Evolutionary conservation across 164 flowering plant species (phyloP).

Genomic region (Magnolia changhungtana): DNA sequence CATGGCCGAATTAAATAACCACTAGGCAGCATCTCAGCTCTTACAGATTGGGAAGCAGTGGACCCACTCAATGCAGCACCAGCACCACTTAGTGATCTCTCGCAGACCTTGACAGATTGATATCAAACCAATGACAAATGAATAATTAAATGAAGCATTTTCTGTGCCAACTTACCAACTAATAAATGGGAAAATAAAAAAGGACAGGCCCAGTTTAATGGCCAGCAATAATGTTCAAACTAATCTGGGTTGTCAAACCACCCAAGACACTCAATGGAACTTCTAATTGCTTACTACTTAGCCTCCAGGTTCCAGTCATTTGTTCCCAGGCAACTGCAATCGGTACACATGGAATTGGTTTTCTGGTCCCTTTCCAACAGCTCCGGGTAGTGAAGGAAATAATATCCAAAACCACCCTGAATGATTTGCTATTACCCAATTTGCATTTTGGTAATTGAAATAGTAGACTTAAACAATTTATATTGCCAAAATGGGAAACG

Average conservation of each 20-base stretch:
- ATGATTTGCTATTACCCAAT: not conserved
- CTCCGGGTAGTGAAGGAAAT: not conserved
- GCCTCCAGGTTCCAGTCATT: not conserved
- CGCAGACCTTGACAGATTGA: conserved; percentile 57
- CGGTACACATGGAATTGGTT: not conserved
- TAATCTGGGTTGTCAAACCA: not conserved
- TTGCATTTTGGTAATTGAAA: not conserved
- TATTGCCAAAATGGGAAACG: not conserved
- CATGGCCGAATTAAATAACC: conserved; percentile 90
- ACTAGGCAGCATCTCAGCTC: conserved; percentile 90
- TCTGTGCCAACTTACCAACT: no score
- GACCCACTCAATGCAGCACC: conserved; percentile 73
- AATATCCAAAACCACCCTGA: not conserved
- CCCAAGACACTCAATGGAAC: not conserved
- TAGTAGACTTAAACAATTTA: not conserved
- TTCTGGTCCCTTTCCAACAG: not conserved
- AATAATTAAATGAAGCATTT: no score
- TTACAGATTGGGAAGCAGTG: conserved; percentile 68
- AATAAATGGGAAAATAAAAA: not conserved
- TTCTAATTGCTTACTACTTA: not conserved
- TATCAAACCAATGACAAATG: no score
- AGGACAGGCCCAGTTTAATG: not conserved
- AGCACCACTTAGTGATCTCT: conserved; percentile 86
- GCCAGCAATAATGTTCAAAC: not conserved
- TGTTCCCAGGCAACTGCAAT: not conserved